Evolutionary conservation across 345 rosid species (phyloP).

Genomic region (Sonneratia caseolaris): DNA sequence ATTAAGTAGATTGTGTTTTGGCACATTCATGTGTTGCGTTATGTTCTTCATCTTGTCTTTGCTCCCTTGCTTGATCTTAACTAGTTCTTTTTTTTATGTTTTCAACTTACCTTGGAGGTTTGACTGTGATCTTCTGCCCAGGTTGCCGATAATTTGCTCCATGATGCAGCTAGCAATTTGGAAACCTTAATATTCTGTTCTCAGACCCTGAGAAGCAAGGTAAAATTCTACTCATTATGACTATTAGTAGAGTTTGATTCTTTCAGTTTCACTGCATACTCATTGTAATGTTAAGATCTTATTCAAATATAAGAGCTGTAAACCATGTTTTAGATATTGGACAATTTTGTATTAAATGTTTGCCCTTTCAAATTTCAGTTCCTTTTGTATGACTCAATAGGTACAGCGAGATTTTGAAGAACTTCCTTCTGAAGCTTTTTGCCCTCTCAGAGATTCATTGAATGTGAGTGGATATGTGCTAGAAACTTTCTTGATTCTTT

Average conservation of each 20-base stretch:
- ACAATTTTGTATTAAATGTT: background rate
- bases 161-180: slow-evolving; percentile 88
- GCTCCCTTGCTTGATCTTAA: background rate
- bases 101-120: background rate
- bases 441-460: slow-evolving; percentile 65
- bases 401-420: slow-evolving; percentile 98
- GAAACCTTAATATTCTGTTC: slow-evolving; percentile 98
- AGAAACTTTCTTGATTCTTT: background rate
- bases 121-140: slow-evolving; percentile 15
- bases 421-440: slow-evolving; percentile 91
- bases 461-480: slow-evolving; percentile 34
- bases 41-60: background rate
- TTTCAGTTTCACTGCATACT: background rate
- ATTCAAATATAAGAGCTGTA: background rate
- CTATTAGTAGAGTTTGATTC: slow-evolving; percentile 1
- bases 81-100: too few species aligned
- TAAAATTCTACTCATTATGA: slow-evolving; percentile 22
- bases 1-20: background rate
- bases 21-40: background rate
- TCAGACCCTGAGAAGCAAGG: slow-evolving; percentile 99
- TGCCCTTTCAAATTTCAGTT: background rate
- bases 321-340: background rate
- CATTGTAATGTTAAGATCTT: background rate
- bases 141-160: slow-evolving; percentile 99
- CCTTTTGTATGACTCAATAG: slow-evolving; percentile 27